phyloP scores from a whole-genome alignment of 2,329 filamentous ascomycete species.

The Colletotrichum sp. region DNA sequence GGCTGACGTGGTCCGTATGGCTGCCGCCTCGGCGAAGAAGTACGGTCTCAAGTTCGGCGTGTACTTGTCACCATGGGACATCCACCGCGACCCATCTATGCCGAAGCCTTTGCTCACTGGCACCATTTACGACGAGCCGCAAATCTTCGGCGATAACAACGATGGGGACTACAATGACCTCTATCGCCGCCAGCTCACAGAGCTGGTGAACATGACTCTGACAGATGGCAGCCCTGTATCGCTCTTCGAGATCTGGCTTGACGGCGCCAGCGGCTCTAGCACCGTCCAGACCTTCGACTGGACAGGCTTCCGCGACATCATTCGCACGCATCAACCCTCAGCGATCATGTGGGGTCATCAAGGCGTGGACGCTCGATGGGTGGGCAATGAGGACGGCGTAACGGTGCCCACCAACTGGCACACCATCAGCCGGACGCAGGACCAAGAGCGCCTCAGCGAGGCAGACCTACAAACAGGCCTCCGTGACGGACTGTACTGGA shows the following conservation, averaged over 20 bases:
- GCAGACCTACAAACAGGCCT: constrained; percentile 3
- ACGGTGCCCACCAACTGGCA: constrained; percentile 32
- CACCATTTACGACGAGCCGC: constrained; percentile 28
- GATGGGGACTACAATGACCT: background rate
- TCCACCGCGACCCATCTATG: constrained; percentile 39
- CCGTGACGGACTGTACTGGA: background rate
- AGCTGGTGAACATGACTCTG: background rate
- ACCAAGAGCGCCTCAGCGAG: constrained; percentile 27
- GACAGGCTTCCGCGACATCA: constrained; percentile 32
- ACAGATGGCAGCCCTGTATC: constrained; percentile 14
- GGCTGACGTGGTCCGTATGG: constrained; percentile 34
- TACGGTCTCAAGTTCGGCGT: constrained; percentile 37
- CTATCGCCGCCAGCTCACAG: background rate
- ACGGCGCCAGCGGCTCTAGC: constrained; percentile 33
- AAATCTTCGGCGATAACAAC: background rate
- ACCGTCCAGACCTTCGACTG: constrained; percentile 35
- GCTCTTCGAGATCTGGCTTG: constrained; percentile 35
- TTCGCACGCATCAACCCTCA: constrained; percentile 8
- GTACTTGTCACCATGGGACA: constrained; percentile 40
- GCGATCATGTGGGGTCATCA: constrained; percentile 23
- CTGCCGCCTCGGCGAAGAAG: constrained; percentile 34
- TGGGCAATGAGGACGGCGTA: constrained; percentile 33
- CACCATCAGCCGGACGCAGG: constrained; percentile 31
- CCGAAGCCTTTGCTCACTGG: constrained; percentile 31
- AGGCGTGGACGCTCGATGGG: constrained; percentile 34